These are phyloP conservation scores for Diplodia scrobiculata DNA, from an alignment of 2,329 filamentous ascomycete species.

Conservation along the genomic window DNA sequence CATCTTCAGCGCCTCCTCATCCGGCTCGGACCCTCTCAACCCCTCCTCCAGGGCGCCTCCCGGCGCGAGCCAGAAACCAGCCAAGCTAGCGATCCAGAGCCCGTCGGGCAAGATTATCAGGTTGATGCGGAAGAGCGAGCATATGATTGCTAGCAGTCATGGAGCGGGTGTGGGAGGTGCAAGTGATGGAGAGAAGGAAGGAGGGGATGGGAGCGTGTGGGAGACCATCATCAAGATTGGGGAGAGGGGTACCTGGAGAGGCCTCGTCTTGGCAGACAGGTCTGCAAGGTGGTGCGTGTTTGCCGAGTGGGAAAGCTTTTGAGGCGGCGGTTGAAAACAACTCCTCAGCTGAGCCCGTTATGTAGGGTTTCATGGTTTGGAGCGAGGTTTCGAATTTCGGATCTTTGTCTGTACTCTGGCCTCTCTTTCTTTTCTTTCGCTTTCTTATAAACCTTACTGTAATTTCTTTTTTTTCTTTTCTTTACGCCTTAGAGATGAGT, in stretches of 20 bases:
- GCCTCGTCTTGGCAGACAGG: slow-evolving; percentile 77
- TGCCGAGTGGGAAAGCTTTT: slow-evolving; percentile 75
- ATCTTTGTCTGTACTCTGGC: background rate
- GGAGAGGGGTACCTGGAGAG: slow-evolving; percentile 78
- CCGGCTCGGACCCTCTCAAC: slow-evolving; percentile 11
- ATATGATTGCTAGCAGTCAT: slow-evolving; percentile 49
- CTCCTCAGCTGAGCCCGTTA: background rate
- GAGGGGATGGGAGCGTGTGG: slow-evolving; percentile 75
- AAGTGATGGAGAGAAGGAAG: slow-evolving; percentile 52
- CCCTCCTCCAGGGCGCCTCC: slow-evolving; percentile 49
- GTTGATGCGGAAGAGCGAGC: slow-evolving; percentile 77
- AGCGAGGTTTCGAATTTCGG: background rate
- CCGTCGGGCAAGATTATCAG: slow-evolving; percentile 92
- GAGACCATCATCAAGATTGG: slow-evolving; percentile 91
- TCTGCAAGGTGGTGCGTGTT: slow-evolving; percentile 91
- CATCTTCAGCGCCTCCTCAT: slow-evolving; percentile 53
- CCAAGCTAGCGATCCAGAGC: slow-evolving; percentile 92
- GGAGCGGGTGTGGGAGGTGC: slow-evolving; percentile 30
- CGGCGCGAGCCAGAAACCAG: slow-evolving; percentile 67
- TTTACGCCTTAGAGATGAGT: slow-evolving; percentile 8
- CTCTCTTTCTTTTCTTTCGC: background rate
- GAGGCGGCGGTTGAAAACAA: slow-evolving; percentile 31
- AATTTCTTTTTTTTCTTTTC: slow-evolving; percentile 6
- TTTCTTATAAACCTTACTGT: background rate
- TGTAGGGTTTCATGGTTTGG: background rate